A percentile compares a stretch with the other conserved stretches of the same genome.
Evolutionary conservation across 2,329 filamentous ascomycete species (phyloP).

Genomic region (Apiospora sp.): DNA sequence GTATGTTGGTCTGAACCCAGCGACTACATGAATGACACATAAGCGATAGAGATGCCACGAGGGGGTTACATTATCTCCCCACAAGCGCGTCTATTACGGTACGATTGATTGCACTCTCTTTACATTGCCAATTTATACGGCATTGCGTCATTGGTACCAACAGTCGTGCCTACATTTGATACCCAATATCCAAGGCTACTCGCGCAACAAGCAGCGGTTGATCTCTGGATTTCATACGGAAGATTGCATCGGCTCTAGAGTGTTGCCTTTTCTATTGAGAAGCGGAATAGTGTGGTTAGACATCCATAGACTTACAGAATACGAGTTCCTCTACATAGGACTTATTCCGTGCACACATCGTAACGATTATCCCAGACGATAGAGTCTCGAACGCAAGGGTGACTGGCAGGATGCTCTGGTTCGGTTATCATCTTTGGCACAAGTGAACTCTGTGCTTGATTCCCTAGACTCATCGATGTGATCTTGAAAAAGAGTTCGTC

Average conservation of each 20-base stretch:
- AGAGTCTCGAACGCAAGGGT: neutral
- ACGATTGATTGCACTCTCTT: neutral
- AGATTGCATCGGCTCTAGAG: neutral
- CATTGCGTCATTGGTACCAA: neutral
- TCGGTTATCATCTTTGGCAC: slow-evolving; percentile 1
- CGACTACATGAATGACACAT: too few relatives aligned
- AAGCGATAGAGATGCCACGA: neutral
- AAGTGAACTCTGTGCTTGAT: neutral
- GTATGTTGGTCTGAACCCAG: too few relatives aligned
- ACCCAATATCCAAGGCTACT: neutral
- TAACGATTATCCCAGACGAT: neutral
- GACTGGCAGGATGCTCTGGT: neutral
- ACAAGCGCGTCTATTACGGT: neutral
- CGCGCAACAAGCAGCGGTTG: neutral
- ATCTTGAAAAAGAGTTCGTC: neutral
- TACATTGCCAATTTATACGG: neutral
- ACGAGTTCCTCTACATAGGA: neutral
- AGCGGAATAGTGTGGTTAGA: slow-evolving; percentile 4
- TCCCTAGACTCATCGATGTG: neutral
- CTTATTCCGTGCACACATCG: neutral
- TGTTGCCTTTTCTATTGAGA: slow-evolving; percentile 11
- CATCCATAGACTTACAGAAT: slow-evolving; percentile 15
- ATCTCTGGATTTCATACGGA: neutral
- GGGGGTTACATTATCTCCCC: too few relatives aligned
- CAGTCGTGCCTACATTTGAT: slow-evolving; percentile 8